Conservation (phyloP, 495 filamentous ascomycete genomes). For the Penicillium odoratum region DNA sequence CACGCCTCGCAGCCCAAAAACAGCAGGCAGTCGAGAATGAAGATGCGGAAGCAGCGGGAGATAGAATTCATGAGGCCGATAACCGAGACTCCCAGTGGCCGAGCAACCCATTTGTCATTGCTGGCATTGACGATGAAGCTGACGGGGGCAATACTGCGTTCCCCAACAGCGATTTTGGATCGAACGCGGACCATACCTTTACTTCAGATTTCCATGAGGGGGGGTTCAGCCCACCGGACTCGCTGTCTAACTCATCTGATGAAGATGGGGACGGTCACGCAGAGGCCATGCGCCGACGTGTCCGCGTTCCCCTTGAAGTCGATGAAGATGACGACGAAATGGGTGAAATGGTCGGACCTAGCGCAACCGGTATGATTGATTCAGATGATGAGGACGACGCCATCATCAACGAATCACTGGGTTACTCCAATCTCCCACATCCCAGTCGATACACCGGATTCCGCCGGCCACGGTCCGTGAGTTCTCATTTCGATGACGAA, state of each 20-base stretch:
- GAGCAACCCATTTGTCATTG: constrained; percentile 45
- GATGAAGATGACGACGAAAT: constrained; percentile 52
- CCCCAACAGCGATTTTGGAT: constrained; percentile 38
- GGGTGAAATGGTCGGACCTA: constrained; percentile 51
- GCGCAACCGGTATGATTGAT: constrained; percentile 40
- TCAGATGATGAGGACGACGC: constrained; percentile 51
- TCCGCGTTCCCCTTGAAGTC: constrained; percentile 47
- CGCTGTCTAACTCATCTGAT: constrained; percentile 44
- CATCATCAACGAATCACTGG: constrained; percentile 49
- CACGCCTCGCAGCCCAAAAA: constrained; percentile 76
- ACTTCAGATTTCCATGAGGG: constrained; percentile 41
- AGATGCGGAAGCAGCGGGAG: constrained; percentile 17
- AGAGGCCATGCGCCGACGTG: constrained; percentile 37
- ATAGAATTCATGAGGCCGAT: constrained; percentile 10
- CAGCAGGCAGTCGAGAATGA: constrained; percentile 53
- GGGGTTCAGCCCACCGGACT: constrained; percentile 46
- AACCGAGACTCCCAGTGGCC: constrained; percentile 37
- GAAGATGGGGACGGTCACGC: constrained; percentile 37
- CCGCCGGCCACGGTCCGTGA: constrained; percentile 31
- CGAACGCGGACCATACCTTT: constrained; percentile 29
- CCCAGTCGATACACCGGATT: constrained; percentile 38
- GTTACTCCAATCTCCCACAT: constrained; percentile 41
- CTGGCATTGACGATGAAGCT: constrained; percentile 46
- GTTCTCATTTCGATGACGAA: constrained; percentile 43
- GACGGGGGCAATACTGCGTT: constrained; percentile 44